Evolutionary conservation across 2,329 filamentous ascomycete species (phyloP).

Genomic region (Verticillium nubilum): DNA sequence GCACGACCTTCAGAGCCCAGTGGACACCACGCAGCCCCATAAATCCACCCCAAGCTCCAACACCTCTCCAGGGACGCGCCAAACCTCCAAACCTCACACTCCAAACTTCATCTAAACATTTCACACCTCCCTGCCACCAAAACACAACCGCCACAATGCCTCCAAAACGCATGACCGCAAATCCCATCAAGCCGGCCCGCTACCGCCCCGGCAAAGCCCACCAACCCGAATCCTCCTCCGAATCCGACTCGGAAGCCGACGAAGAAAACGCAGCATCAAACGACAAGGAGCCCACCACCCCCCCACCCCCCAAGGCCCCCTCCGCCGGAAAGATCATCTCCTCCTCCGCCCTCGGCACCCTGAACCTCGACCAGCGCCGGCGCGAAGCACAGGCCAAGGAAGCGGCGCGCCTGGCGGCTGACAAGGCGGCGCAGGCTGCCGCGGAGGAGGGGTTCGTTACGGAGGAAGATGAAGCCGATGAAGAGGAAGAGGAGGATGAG

Average conservation of each 20-base stretch:
- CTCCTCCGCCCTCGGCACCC: slow-evolving; percentile 45
- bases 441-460: slow-evolving; percentile 61
- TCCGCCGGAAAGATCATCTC: slow-evolving; percentile 53
- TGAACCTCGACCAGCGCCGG: slow-evolving; percentile 44
- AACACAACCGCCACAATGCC: slow-evolving; percentile 40
- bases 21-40: background rate
- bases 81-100: background rate
- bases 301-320: slow-evolving; percentile 51
- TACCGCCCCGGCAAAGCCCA: slow-evolving; percentile 80
- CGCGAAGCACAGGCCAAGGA: slow-evolving; percentile 42
- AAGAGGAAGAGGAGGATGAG: slow-evolving; percentile 26
- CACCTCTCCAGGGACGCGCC: background rate
- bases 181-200: slow-evolving; percentile 73
- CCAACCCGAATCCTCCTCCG: slow-evolving; percentile 46
- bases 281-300: slow-evolving; percentile 27
- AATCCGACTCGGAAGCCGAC: slow-evolving; percentile 43
- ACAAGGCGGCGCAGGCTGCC: slow-evolving; percentile 44
- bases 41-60: background rate
- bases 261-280: slow-evolving; percentile 28
- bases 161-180: slow-evolving; percentile 88
- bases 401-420: slow-evolving; percentile 38
- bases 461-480: slow-evolving; percentile 37
- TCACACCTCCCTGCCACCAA: background rate
- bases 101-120: background rate
- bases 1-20: background rate